phyloP scores from a whole-genome alignment of 2,329 filamentous ascomycete species.

The Pseudogymnoascus sp. region DNA sequence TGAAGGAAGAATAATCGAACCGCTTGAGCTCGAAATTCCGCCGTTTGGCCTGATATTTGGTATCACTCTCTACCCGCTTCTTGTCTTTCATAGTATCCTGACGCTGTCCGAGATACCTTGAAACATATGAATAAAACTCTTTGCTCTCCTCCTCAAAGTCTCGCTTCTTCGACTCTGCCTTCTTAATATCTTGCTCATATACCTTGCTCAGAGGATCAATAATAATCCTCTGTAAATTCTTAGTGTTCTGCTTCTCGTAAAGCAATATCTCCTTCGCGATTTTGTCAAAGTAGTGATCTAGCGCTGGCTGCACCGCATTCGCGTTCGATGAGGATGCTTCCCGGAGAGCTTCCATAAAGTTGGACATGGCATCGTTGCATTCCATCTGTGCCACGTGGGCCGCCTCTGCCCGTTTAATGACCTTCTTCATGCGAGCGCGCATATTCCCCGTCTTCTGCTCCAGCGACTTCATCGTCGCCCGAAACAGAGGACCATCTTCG shows the following conservation, averaged over 20 bases:
- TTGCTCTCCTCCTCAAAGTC: conserved; percentile 99
- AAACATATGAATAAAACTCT: conserved; percentile 94
- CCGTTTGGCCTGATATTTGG: conserved; percentile 90
- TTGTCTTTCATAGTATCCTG: conserved; percentile 96
- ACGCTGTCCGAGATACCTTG: conserved; percentile 89
- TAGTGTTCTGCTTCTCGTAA: conserved; percentile 78
- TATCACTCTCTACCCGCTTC: conserved; percentile 88
- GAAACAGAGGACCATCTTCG: conserved; percentile 90
- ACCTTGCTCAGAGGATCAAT: conserved; percentile 89
- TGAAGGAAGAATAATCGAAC: conserved; percentile 97
- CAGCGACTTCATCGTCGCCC: conserved; percentile 90
- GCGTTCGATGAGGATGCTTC: conserved; percentile 87
- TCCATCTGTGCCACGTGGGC: conserved; percentile 70
- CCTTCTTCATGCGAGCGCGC: conserved; percentile 89
- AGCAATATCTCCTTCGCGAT: conserved; percentile 82
- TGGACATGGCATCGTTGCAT: conserved; percentile 76
- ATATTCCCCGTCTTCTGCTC: conserved; percentile 96
- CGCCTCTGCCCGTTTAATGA: conserved; percentile 87
- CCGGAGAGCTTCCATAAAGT: conserved; percentile 76
- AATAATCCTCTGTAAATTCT: conserved; percentile 82
- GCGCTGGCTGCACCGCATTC: conserved; percentile 90
- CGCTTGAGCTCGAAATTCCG: conserved; percentile 94
- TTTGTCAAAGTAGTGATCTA: conserved; percentile 97
- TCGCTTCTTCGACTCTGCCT: conserved; percentile 91
- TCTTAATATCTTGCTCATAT: conserved; percentile 94